Conservation (phyloP, 768 basidiomycete species). For the Boletellus sp. region DNA sequence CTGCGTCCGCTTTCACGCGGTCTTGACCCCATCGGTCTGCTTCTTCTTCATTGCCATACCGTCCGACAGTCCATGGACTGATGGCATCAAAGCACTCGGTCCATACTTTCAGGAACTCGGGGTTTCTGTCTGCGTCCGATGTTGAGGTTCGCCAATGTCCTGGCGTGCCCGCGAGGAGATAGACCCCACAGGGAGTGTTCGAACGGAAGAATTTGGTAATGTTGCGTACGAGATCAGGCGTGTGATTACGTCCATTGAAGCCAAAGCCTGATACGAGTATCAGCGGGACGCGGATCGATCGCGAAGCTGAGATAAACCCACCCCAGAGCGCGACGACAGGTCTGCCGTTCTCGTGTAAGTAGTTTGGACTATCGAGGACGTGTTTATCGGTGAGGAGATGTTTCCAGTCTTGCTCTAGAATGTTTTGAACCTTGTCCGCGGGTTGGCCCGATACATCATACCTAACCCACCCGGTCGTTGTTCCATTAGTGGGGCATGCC, state of each 20-base stretch:
- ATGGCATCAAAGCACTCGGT: slow-evolving; percentile 76
- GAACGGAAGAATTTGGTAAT: slow-evolving; percentile 56
- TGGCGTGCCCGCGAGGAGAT: slow-evolving; percentile 68
- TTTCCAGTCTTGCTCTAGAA: slow-evolving; percentile 70
- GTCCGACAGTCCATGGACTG: slow-evolving; percentile 80
- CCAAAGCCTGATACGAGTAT: slow-evolving; percentile 58
- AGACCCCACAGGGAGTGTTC: slow-evolving; percentile 68
- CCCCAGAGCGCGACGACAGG: slow-evolving; percentile 79
- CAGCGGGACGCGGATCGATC: background rate
- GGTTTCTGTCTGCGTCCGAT: slow-evolving; percentile 67
- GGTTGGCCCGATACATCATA: slow-evolving; percentile 82
- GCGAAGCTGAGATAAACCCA: slow-evolving; percentile 10
- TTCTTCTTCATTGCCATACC: slow-evolving; percentile 56
- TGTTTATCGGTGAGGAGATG: slow-evolving; percentile 62
- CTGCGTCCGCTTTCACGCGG: slow-evolving; percentile 62
- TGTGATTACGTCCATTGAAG: slow-evolving; percentile 56
- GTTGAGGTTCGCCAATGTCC: slow-evolving; percentile 72
- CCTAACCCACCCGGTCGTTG: slow-evolving; percentile 38
- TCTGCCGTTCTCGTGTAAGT: slow-evolving; percentile 64
- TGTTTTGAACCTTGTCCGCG: slow-evolving; percentile 59
- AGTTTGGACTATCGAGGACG: slow-evolving; percentile 67
- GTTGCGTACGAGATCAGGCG: slow-evolving; percentile 53
- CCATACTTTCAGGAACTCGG: slow-evolving; percentile 65
- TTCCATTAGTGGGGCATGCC: too few relatives aligned
- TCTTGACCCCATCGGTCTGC: slow-evolving; percentile 62